A percentile compares a stretch with the other conserved stretches of the same genome.
Conservation (phyloP, 345 rosid species). For the Iberis pinnata region DNA sequence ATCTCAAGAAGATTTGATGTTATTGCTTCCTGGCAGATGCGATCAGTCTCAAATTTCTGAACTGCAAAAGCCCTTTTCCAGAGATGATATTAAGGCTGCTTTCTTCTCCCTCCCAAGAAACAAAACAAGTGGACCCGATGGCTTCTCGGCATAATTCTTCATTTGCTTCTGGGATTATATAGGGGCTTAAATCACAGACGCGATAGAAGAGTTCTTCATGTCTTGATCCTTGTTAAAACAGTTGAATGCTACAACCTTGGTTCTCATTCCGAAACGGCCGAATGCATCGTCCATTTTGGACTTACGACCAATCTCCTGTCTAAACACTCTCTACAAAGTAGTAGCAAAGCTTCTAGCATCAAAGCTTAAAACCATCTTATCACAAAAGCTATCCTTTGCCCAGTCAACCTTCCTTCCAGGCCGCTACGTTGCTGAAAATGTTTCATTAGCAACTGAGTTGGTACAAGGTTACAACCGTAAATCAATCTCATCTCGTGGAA, state of each 20-base stretch:
- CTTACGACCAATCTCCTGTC: not conserved
- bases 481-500: rapidly evolving
- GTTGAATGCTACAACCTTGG: not conserved
- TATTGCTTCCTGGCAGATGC: too few species aligned
- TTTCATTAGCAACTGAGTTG: not conserved
- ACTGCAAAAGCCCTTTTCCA: too few species aligned
- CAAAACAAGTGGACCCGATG: not conserved
- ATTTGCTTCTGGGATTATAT: not conserved
- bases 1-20: too few species aligned
- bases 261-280: not conserved
- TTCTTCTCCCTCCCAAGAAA: too few species aligned
- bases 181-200: not conserved
- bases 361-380: not conserved
- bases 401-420: not conserved
- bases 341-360: not conserved
- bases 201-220: not conserved
- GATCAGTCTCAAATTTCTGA: too few species aligned
- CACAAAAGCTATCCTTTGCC: not conserved
- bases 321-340: not conserved
- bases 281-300: not conserved
- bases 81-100: too few species aligned
- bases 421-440: not conserved
- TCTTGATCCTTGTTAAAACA: rapidly evolving
- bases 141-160: not conserved
- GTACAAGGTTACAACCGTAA: not conserved